These are phyloP conservation scores for Wickerhamomyces kurtzmanii DNA, from an alignment of 805 yeast genomes.

Conservation along the genomic window DNA sequence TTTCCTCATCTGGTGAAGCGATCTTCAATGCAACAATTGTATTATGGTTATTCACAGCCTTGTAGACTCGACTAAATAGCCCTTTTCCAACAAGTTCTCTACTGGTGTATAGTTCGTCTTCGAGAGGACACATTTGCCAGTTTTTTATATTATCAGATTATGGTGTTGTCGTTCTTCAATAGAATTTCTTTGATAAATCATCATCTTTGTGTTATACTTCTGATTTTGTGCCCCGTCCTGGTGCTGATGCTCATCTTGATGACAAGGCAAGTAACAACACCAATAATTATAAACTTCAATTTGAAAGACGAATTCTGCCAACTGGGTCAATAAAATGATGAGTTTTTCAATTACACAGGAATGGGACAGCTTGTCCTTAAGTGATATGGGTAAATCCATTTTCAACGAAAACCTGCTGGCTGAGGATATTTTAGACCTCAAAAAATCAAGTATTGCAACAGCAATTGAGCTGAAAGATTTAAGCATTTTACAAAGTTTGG, in stretches of 20 bases:
- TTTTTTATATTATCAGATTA: background rate
- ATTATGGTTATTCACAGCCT: constrained; percentile 9
- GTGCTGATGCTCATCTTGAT: too few species aligned
- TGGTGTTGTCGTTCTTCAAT: too few species aligned
- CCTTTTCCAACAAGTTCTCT: constrained; percentile 28
- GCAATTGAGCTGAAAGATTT: constrained; percentile 22
- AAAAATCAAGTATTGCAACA: constrained; percentile 24
- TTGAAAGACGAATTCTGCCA: constrained; percentile 1
- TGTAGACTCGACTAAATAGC: constrained; percentile 30
- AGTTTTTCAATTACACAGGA: too few species aligned
- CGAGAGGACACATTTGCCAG: background rate
- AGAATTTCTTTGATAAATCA: too few species aligned
- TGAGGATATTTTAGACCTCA: constrained; percentile 21
- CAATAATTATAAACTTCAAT: too few species aligned
- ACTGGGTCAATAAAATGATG: too few species aligned
- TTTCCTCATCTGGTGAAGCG: constrained; percentile 37
- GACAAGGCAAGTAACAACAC: too few species aligned
- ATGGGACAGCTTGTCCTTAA: constrained; percentile 43
- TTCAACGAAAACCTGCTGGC: constrained; percentile 32
- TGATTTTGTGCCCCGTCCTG: too few species aligned
- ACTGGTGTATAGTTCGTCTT: constrained; percentile 4
- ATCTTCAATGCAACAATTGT: constrained; percentile 33
- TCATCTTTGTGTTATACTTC: too few species aligned
- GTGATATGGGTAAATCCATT: constrained; percentile 34
- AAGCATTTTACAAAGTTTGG: constrained; percentile 20